phyloP scores from a whole-genome alignment of 2,329 filamentous ascomycete species.

The Capronia americana region DNA sequence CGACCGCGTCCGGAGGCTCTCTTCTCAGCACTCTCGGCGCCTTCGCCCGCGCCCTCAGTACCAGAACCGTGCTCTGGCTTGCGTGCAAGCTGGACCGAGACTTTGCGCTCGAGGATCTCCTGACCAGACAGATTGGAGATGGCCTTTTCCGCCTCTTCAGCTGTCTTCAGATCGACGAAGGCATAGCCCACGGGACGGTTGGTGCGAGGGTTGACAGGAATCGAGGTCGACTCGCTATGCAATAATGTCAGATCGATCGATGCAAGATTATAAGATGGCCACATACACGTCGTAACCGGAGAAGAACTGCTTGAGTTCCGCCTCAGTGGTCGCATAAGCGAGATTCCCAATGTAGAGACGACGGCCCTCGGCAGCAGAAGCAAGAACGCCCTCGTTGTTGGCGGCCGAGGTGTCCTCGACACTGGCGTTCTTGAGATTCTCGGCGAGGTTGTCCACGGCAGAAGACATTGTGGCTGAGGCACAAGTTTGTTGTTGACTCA shows the following conservation, averaged over 20 bases:
- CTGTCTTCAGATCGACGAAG: constrained; percentile 96
- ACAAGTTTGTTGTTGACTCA: constrained; percentile 45
- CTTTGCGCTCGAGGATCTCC: constrained; percentile 98
- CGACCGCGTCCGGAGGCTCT: constrained; percentile 65
- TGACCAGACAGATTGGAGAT: constrained; percentile 95
- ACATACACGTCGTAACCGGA: constrained; percentile 99
- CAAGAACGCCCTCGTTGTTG: constrained; percentile 88
- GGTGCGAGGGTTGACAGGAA: constrained; percentile 98
- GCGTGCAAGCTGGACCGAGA: constrained; percentile 96
- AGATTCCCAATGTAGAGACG: constrained; percentile 99
- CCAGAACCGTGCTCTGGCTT: constrained; percentile 90
- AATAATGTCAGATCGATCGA: constrained; percentile 41
- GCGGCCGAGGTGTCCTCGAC: constrained; percentile 68
- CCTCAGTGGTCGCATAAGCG: constrained; percentile 99
- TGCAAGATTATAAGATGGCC: constrained; percentile 23
- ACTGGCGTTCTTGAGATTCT: constrained; percentile 70
- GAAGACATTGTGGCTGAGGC: constrained; percentile 75
- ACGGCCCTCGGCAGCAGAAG: constrained; percentile 97
- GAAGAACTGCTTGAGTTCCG: constrained; percentile 99
- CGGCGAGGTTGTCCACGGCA: constrained; percentile 72
- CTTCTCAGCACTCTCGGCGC: constrained; percentile 65
- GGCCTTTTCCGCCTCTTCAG: constrained; percentile 91
- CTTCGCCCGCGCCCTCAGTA: constrained; percentile 74
- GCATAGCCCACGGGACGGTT: constrained; percentile 98
- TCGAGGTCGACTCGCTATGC: constrained; percentile 92